Percentiles rank a stretch among this genome's conserved stretches.
Conservation (phyloP, 129 eudicot species). For the Flaveria robusta region DNA sequence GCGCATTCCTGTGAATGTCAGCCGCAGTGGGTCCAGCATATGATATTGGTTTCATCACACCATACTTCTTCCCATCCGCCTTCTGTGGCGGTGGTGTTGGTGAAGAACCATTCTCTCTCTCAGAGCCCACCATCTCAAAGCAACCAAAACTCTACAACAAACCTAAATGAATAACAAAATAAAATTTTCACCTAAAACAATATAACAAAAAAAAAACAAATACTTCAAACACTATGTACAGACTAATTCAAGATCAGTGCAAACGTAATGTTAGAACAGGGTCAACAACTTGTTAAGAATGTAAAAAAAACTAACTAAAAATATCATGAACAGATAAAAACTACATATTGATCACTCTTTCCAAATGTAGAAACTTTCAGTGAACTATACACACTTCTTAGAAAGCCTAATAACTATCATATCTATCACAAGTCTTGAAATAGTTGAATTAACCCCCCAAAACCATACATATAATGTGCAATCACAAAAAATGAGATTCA, state of each 20-base stretch:
- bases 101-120: conserved; percentile 35
- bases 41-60: conserved; percentile 40
- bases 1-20: conserved; percentile 38
- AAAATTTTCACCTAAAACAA: conserved; percentile 24
- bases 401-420: not conserved
- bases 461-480: not conserved
- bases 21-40: conserved; percentile 40
- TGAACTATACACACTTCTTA: conserved; percentile 6
- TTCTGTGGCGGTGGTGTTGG: conserved; percentile 31
- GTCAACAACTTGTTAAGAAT: conserved; percentile 2
- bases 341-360: conserved; percentile 5
- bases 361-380: not conserved
- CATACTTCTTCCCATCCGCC: conserved; percentile 37
- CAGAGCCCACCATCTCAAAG: conserved; percentile 46
- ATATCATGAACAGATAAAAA: not conserved
- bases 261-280: not conserved
- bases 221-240: conserved; percentile 1
- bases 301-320: not conserved
- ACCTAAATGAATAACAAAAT: conserved; percentile 37
- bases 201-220: conserved; percentile 2
- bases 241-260: not conserved
- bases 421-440: conserved; percentile 1
- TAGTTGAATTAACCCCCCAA: not conserved
- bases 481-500: not conserved
- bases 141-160: conserved; percentile 40